Evolutionary conservation across 495 filamentous ascomycete species (phyloP).

Genomic region (Parmelia sp.): DNA sequence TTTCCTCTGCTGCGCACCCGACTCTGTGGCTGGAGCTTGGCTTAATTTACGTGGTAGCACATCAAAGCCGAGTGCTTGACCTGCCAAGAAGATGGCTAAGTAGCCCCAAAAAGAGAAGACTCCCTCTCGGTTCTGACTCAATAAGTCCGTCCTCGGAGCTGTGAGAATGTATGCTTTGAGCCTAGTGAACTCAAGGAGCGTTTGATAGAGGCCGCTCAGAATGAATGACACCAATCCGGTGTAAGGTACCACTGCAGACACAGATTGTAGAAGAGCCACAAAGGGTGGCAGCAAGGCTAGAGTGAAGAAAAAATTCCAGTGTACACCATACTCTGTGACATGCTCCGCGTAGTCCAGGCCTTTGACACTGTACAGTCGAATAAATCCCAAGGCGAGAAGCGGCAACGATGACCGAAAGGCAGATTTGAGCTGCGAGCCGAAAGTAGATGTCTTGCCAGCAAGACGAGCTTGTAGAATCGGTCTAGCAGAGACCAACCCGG

Average conservation of each 20-base stretch:
- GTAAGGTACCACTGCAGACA: slow-evolving; percentile 54
- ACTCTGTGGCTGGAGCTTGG: slow-evolving; percentile 26
- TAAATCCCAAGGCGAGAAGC: slow-evolving; percentile 69
- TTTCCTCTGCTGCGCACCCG: slow-evolving; percentile 36
- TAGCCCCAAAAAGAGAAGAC: slow-evolving; percentile 91
- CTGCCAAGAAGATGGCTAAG: slow-evolving; percentile 88
- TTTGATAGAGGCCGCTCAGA: slow-evolving; percentile 61
- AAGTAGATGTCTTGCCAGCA: slow-evolving; percentile 39
- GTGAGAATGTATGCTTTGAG: slow-evolving; percentile 79
- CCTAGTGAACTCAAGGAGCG: slow-evolving; percentile 64
- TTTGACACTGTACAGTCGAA: slow-evolving; percentile 84
- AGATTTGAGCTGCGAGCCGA: slow-evolving; percentile 49
- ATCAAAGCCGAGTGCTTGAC: slow-evolving; percentile 72
- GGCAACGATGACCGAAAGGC: slow-evolving; percentile 77
- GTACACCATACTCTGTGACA: slow-evolving; percentile 94
- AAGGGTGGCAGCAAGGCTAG: slow-evolving; percentile 84
- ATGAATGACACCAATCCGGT: slow-evolving; percentile 65
- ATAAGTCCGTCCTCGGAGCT: slow-evolving; percentile 66
- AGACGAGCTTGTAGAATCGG: slow-evolving; percentile 69
- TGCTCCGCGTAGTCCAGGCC: slow-evolving; percentile 94
- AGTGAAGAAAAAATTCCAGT: slow-evolving; percentile 99
- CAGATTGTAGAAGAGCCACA: slow-evolving; percentile 74
- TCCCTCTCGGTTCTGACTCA: slow-evolving; percentile 89
- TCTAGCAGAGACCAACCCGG: slow-evolving; percentile 84
- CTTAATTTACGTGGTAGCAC: slow-evolving; percentile 57